Percentiles rank a stretch among this genome's conserved stretches.
Conservation (phyloP, 2,329 filamentous ascomycete species). For the Fusarium proliferatum region DNA sequence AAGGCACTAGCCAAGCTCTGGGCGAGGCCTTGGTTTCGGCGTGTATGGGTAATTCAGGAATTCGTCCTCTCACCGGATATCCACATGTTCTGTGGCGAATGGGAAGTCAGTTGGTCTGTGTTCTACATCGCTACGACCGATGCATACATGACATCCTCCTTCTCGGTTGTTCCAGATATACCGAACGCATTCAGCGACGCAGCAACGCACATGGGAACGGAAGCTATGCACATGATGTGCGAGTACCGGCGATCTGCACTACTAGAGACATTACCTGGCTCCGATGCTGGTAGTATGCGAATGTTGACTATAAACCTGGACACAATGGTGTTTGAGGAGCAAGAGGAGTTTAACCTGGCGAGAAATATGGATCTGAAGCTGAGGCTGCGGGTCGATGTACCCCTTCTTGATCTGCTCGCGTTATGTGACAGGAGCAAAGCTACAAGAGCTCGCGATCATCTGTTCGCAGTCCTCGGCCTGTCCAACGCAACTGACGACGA, state of each 20-base stretch:
- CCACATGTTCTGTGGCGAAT: neutral
- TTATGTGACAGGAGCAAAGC: neutral
- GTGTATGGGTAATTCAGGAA: neutral
- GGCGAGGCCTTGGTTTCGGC: neutral
- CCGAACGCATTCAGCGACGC: neutral
- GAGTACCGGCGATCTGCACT: neutral
- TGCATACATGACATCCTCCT: neutral
- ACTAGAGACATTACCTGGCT: rapidly evolving
- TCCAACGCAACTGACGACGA: neutral
- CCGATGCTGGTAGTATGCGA: neutral
- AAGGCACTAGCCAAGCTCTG: neutral
- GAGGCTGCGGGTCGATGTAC: neutral
- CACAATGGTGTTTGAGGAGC: neutral
- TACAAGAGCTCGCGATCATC: neutral
- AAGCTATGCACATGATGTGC: neutral
- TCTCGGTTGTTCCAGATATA: neutral
- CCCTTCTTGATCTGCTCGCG: neutral
- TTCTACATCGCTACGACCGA: neutral
- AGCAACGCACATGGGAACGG: neutral
- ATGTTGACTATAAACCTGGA: neutral
- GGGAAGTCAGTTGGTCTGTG: neutral
- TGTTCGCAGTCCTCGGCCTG: rapidly evolving
- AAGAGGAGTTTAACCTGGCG: neutral
- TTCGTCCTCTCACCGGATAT: neutral
- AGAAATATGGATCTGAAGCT: neutral